These are phyloP conservation scores for Stropharia rugosoannulata DNA, from an alignment of 768 basidiomycete species.

Conservation along the genomic window DNA sequence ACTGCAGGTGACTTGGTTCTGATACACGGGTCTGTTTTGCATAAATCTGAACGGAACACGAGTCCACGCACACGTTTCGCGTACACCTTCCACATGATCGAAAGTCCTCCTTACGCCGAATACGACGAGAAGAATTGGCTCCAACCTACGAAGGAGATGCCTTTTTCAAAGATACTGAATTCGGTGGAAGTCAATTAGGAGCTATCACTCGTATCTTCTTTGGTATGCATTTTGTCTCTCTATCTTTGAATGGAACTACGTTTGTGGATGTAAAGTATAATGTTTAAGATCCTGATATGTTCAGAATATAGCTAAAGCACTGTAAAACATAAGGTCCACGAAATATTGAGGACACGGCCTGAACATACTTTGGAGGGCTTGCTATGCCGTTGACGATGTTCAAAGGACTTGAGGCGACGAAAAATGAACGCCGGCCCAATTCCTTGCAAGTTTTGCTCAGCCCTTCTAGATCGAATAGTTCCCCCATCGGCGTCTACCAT, in stretches of 20 bases:
- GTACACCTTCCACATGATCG: constrained; percentile 97
- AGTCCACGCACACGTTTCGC: constrained; percentile 83
- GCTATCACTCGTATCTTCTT: neutral
- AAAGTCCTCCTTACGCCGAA: constrained; percentile 61
- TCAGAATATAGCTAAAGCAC: constrained; percentile 15
- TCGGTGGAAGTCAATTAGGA: constrained; percentile 18
- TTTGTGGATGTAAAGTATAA: too few species aligned
- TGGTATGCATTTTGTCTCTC: too few species aligned
- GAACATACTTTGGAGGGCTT: constrained; percentile 24
- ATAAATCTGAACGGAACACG: constrained; percentile 87
- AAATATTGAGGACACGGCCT: neutral
- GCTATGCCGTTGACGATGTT: constrained; percentile 25
- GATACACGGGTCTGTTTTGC: constrained; percentile 91
- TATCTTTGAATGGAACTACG: too few species aligned
- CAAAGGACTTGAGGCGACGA: constrained; percentile 25
- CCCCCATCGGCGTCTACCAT: constrained; percentile 23
- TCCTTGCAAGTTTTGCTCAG: constrained; percentile 20
- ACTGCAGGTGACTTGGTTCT: constrained; percentile 80
- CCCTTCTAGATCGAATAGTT: constrained; percentile 25
- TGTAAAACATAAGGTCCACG: neutral
- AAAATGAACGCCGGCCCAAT: constrained; percentile 21
- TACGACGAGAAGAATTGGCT: constrained; percentile 97
- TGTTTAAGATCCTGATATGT: neutral
- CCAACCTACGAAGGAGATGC: constrained; percentile 82
- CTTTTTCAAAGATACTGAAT: constrained; percentile 65